phyloP scores from a whole-genome alignment of 345 rosid species.

The Populus tremula region DNA sequence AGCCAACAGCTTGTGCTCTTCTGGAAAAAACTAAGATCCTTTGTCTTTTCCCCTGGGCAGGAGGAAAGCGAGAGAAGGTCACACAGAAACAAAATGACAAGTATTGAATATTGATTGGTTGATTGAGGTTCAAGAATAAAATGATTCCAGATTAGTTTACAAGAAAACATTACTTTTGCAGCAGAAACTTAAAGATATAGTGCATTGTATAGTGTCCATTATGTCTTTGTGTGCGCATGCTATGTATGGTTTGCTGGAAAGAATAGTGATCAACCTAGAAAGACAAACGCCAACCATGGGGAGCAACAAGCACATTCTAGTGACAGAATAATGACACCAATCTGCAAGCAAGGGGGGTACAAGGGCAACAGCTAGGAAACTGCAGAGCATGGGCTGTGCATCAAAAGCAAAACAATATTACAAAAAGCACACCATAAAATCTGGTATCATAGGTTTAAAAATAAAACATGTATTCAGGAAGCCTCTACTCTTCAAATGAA shows the following conservation, averaged over 20 bases:
- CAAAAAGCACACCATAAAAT: neutral
- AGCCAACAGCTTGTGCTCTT: neutral
- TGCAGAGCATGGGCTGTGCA: conserved; percentile 30
- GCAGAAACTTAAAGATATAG: neutral
- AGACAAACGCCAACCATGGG: conserved; percentile 48
- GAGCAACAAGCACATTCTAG: conserved; percentile 21
- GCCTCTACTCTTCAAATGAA: conserved; percentile 4
- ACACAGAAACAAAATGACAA: neutral
- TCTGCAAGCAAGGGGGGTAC: conserved; percentile 4
- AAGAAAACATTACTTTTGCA: neutral
- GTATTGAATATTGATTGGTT: neutral
- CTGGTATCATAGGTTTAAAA: neutral
- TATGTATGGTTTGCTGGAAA: conserved; percentile 42
- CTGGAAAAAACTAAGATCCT: conserved; percentile 4
- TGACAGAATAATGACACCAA: conserved; percentile 16
- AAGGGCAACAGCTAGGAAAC: conserved; percentile 46
- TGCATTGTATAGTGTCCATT: neutral
- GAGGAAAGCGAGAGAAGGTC: neutral
- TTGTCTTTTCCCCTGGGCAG: neutral
- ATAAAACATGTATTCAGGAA: neutral
- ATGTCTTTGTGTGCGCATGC: conserved; percentile 16
- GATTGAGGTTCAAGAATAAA: neutral
- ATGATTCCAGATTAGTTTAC: conserved; percentile 1
- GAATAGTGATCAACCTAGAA: conserved; percentile 32
- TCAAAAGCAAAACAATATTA: conserved; percentile 15